These are phyloP conservation scores for Chrysoporthe puriensis DNA, from an alignment of 2,329 filamentous ascomycete species.

Conservation along the genomic window DNA sequence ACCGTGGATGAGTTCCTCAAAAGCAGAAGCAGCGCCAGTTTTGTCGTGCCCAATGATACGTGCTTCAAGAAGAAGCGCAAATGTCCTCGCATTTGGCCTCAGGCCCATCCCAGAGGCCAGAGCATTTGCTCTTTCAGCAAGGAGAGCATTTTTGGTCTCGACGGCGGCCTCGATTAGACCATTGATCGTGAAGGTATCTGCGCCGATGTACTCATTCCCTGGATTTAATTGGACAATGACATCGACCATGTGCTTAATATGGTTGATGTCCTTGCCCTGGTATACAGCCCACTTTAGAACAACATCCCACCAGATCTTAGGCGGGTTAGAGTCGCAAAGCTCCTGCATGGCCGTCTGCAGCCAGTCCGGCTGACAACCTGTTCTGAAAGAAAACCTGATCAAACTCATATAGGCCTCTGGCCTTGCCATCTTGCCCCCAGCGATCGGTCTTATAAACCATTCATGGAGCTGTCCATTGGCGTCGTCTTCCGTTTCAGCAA, in stretches of 20 bases:
- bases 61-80: slow-evolving; percentile 75
- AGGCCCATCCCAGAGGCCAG: slow-evolving; percentile 70
- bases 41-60: slow-evolving; percentile 74
- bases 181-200: slow-evolving; percentile 77
- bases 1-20: slow-evolving; percentile 59
- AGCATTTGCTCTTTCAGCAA: slow-evolving; percentile 73
- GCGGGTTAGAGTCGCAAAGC: slow-evolving; percentile 50
- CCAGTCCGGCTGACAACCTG: slow-evolving; percentile 61
- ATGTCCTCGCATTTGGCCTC: slow-evolving; percentile 69
- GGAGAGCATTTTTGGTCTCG: slow-evolving; percentile 68
- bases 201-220: slow-evolving; percentile 50
- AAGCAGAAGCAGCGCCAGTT: slow-evolving; percentile 68
- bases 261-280: slow-evolving; percentile 69
- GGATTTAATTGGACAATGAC: slow-evolving; percentile 60
- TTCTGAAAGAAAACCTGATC: slow-evolving; percentile 64
- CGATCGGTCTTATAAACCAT: slow-evolving; percentile 66
- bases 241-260: slow-evolving; percentile 73
- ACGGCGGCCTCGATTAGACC: slow-evolving; percentile 73
- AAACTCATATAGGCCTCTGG: slow-evolving; percentile 55
- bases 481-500: slow-evolving; percentile 59
- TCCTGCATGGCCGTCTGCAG: slow-evolving; percentile 61
- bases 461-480: slow-evolving; percentile 57
- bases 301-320: slow-evolving; percentile 69
- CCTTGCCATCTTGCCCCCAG: slow-evolving; percentile 44
- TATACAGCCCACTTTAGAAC: slow-evolving; percentile 77